Conservation (phyloP, 2,329 filamentous ascomycete genomes). For the Ophiostoma triangulosporum region DNA sequence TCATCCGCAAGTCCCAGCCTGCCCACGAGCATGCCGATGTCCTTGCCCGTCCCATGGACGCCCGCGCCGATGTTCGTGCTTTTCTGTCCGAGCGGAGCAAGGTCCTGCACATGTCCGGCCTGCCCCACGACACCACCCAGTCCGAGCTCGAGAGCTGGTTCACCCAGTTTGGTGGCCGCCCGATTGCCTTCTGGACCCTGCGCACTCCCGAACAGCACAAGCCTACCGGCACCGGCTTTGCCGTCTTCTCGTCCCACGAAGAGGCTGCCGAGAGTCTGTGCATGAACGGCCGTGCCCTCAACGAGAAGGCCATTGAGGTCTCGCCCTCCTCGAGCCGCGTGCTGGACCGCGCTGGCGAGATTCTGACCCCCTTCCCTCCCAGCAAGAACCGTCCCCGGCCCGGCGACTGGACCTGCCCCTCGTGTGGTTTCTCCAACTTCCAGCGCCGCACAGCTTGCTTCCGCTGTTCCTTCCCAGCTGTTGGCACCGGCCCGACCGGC, state of each 20-base stretch:
- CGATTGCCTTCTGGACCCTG: conserved; percentile 97
- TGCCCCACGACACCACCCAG: conserved; percentile 96
- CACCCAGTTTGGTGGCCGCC: conserved; percentile 92
- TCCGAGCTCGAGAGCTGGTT: conserved; percentile 99
- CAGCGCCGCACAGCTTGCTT: conserved; percentile 97
- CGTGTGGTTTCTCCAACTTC: conserved; percentile 98
- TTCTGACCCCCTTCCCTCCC: conserved; percentile 91
- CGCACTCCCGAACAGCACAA: conserved; percentile 98
- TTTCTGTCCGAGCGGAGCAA: conserved; percentile 96
- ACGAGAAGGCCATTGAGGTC: conserved; percentile 98
- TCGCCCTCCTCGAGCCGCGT: conserved; percentile 95
- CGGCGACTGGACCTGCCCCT: conserved; percentile 97
- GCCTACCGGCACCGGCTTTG: conserved; percentile 96
- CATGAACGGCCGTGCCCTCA: conserved; percentile 97
- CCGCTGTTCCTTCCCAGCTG: conserved; percentile 97
- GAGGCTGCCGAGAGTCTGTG: conserved; percentile 96
- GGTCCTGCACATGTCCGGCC: conserved; percentile 91
- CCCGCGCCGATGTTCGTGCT: conserved; percentile 85
- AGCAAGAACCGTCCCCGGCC: conserved; percentile 97
- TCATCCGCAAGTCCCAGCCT: conserved; percentile 94
- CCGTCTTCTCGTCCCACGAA: conserved; percentile 97
- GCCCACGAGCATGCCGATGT: conserved; percentile 90
- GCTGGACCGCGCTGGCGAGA: conserved; percentile 86
- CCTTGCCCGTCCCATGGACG: conserved; percentile 88
- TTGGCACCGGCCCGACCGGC: conserved; percentile 58